Evolutionary conservation across 257 asterid genomes (phyloP).

Genomic region (Agastache rugosa): DNA sequence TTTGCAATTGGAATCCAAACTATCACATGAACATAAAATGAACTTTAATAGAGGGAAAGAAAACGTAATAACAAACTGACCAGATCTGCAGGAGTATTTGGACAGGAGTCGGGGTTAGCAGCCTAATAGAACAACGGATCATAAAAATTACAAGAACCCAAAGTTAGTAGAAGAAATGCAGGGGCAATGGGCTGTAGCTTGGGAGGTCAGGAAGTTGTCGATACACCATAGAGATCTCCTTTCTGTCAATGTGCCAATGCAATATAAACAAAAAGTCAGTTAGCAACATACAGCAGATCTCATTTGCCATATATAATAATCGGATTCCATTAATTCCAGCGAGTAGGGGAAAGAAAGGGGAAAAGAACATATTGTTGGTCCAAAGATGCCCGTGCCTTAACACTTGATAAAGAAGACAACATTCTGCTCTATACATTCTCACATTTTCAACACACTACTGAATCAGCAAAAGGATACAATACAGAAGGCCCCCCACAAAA

Average conservation of each 20-base stretch:
- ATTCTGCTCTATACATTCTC: no score
- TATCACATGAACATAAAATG: not conserved
- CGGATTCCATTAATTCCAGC: not conserved
- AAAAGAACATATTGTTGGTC: not conserved
- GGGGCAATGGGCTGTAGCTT: not conserved
- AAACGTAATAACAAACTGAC: not conserved
- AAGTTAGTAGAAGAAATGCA: conserved; percentile 19
- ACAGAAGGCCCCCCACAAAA: not conserved
- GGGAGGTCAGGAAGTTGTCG: not conserved
- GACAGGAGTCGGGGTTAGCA: not conserved
- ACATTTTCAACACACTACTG: not conserved
- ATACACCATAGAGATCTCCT: conserved; percentile 23
- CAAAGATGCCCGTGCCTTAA: not conserved
- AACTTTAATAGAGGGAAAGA: not conserved
- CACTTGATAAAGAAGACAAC: not conserved
- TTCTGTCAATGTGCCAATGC: conserved; percentile 24
- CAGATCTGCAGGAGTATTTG: not conserved
- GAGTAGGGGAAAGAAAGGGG: not conserved
- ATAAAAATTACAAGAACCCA: not conserved
- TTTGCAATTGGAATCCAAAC: not conserved
- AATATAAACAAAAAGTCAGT: not conserved
- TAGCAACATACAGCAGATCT: conserved; percentile 14
- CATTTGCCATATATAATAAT: not conserved
- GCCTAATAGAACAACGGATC: not conserved
- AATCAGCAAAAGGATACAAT: no score